Conservation (phyloP, 1,284 basidiomycete genomes). For the Trametes pubescens region DNA sequence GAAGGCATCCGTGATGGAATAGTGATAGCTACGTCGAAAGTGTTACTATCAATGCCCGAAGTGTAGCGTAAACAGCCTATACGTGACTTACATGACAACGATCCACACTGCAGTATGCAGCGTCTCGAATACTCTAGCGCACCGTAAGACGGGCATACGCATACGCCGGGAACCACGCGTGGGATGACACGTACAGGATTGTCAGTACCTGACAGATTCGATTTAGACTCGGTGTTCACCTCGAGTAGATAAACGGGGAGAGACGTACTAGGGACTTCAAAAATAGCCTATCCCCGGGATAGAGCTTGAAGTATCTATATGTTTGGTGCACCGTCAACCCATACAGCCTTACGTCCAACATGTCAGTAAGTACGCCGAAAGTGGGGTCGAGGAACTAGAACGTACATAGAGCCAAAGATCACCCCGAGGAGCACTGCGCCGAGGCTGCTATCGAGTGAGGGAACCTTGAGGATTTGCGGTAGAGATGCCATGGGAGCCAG, state of each 20-base stretch:
- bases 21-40: slow-evolving; percentile 7
- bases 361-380: neutral
- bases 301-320: slow-evolving; percentile 14
- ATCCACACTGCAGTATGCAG: slow-evolving; percentile 15
- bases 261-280: slow-evolving; percentile 1
- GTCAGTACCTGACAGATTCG: neutral
- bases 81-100: slow-evolving; percentile 15
- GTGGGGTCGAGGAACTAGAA: neutral
- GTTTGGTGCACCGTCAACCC: slow-evolving; percentile 20
- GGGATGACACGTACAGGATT: neutral
- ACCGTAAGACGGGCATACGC: neutral
- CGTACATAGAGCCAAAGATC: slow-evolving; percentile 15
- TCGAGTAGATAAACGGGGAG: neutral
- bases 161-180: neutral
- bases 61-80: neutral
- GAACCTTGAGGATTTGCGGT: slow-evolving; percentile 1
- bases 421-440: slow-evolving; percentile 17
- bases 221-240: neutral
- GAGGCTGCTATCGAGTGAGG: slow-evolving; percentile 17
- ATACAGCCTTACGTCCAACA: slow-evolving; percentile 9
- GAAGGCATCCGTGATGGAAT: slow-evolving; percentile 14
- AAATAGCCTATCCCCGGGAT: slow-evolving; percentile 7
- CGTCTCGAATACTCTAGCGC: slow-evolving; percentile 8
- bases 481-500: neutral
- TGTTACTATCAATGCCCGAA: neutral